Evolutionary conservation across 2,329 filamentous ascomycete species (phyloP).

Genomic region (Ascochyta pisi): DNA sequence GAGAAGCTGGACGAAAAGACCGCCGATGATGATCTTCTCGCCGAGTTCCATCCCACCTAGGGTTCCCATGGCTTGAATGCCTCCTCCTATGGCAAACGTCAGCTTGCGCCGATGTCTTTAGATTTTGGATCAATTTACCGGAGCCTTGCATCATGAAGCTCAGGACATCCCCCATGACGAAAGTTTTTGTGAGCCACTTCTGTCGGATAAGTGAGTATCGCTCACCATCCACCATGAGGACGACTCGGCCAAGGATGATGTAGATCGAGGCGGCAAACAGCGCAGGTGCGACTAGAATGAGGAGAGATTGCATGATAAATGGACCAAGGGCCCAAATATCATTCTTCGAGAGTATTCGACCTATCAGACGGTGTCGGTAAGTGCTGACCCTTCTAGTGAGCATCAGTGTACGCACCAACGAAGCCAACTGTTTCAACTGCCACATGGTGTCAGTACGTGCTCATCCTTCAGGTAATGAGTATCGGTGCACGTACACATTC

Average conservation of each 20-base stretch:
- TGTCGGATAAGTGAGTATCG: constrained; percentile 48
- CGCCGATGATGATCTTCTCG: constrained; percentile 30
- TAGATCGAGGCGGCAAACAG: constrained; percentile 59
- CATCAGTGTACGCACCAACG: constrained; percentile 33
- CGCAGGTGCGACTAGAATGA: constrained; percentile 55
- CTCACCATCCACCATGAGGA: constrained; percentile 50
- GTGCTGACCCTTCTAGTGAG: neutral
- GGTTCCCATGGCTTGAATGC: constrained; percentile 24
- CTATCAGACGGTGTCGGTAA: neutral
- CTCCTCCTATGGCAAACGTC: constrained; percentile 18
- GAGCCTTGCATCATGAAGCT: constrained; percentile 53
- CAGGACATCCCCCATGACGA: constrained; percentile 56
- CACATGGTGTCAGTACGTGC: neutral
- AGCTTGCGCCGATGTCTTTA: constrained; percentile 26
- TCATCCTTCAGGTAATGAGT: neutral
- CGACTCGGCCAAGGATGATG: constrained; percentile 57
- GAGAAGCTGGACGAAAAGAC: constrained; percentile 55
- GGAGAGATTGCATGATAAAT: constrained; percentile 28
- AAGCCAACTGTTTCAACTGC: constrained; percentile 60
- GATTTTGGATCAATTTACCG: constrained; percentile 6
- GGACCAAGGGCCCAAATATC: constrained; percentile 11
- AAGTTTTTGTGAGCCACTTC: constrained; percentile 53
- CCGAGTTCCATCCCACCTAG: constrained; percentile 17
- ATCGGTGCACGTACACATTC: constrained; percentile 52
- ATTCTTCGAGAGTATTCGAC: constrained; percentile 8